Conservation (phyloP, 345 rosid species). For the Capsella bursapastoris region DNA sequence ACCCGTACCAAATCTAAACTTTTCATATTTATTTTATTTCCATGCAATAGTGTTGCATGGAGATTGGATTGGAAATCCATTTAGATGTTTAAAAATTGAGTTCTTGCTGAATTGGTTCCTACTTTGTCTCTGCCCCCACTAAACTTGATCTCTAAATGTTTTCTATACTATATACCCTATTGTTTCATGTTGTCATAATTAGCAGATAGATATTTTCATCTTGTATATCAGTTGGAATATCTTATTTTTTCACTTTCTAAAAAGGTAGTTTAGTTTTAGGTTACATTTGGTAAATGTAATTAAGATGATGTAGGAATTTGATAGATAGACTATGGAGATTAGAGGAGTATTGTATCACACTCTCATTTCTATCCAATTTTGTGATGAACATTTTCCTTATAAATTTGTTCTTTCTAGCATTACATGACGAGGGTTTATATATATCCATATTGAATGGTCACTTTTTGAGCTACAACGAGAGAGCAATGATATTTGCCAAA, state of each 20-base stretch:
- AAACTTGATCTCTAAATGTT: neutral
- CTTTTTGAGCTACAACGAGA: neutral
- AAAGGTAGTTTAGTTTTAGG: neutral
- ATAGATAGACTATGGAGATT: neutral
- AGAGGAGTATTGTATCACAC: neutral
- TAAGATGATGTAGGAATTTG: neutral
- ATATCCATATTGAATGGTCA: neutral
- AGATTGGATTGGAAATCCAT: constrained; percentile 1
- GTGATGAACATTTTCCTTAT: neutral
- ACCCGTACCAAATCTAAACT: constrained; percentile 8
- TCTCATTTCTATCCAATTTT: neutral
- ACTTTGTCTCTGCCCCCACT: constrained; percentile 20
- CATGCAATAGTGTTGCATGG: neutral
- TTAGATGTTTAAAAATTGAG: neutral
- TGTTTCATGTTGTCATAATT: neutral
- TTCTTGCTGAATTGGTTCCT: constrained; percentile 9
- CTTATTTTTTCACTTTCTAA: neutral
- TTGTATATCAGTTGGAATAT: neutral
- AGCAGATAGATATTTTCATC: neutral
- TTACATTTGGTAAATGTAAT: neutral
- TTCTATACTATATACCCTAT: neutral
- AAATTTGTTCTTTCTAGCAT: neutral
- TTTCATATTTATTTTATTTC: neutral
- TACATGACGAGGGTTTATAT: neutral
- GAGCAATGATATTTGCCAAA: neutral